Evolutionary conservation across 2,329 filamentous ascomycete species (phyloP), one percentile per base, ranked within the genome.

Genomic region (Zymoseptoria ardabiliae): DNA sequence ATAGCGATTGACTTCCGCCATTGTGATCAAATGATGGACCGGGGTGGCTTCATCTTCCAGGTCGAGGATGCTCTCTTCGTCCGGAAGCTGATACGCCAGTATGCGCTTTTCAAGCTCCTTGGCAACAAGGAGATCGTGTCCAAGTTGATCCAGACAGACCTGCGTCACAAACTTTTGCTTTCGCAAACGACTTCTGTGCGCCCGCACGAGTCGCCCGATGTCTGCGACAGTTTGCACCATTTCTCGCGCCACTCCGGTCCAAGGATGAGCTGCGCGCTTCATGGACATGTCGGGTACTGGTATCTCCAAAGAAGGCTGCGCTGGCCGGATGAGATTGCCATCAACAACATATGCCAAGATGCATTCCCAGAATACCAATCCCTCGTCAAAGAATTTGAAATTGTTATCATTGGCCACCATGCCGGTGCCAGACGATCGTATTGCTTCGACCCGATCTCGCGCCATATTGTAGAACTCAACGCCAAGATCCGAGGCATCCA

Each of bases 341-440:
- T 77, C 19, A 80, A 74, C 61, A 21, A 57, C 60, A 30, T 58
- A 66, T 1, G 62, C 45, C 5, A 66, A 22, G 6, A 63, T 55
- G 81, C 83, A 83, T 63, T 83, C 81, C 81, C 81, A 84, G 62
- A 82, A 82, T 25, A 83, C 77, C 54, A 83, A 70, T n/a, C 79
- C 79, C 65, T 83, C 81, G 60, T 82, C 79, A 58, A 83, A 83
- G 66, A 83, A 83, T 30, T 79, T 78, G 45, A 72, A 73, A 22
- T 60, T 65, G 50, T 60, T 75, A 67, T 23, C 73, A 69, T 58
- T 57, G 48, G 57, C 57, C 10, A 58, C 51, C 13, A 54, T 48
- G 13, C 53, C 53, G 20, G 56, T 57, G 49, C 55, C 59, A 22
- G 59, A 57, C 5, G 53, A 50, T 1, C 60, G 51, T 52, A 64